Percentiles rank a stretch among this genome's conserved stretches.
phyloP scores from a whole-genome alignment of 2,329 filamentous ascomycete species.

The Emmonsia crescens region DNA sequence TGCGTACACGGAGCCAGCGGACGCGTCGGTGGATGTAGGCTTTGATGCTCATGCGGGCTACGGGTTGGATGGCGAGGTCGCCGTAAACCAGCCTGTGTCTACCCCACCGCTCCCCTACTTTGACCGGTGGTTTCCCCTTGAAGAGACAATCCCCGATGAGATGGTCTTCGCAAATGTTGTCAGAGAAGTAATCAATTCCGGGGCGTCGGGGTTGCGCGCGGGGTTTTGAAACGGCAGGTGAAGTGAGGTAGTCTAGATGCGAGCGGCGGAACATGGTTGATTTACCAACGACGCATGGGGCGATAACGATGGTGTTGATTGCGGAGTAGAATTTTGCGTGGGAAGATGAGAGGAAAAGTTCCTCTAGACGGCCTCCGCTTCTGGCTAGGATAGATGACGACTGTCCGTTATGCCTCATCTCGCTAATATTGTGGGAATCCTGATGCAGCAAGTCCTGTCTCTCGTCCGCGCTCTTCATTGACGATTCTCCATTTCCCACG shows the following conservation, averaged over 20 bases:
- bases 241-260: conserved; percentile 66
- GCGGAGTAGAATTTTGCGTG: conserved; percentile 97
- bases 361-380: conserved; percentile 76
- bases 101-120: conserved; percentile 39
- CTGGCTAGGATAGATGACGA: conserved; percentile 21
- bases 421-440: conserved; percentile 1
- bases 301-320: conserved; percentile 84
- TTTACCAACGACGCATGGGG: conserved; percentile 91
- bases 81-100: conserved; percentile 80
- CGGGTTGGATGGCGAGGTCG: conserved; percentile 82
- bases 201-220: conserved; percentile 35
- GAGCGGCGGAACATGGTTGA: conserved; percentile 97
- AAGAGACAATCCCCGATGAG: conserved; percentile 87
- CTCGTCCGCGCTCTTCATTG: conserved; percentile 18
- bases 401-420: background rate
- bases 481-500: conserved; percentile 28
- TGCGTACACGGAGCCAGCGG: conserved; percentile 84
- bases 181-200: conserved; percentile 86
- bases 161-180: conserved; percentile 97
- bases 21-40: conserved; percentile 73
- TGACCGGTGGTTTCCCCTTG: conserved; percentile 40
- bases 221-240: conserved; percentile 37
- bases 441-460: background rate
- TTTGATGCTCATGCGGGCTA: conserved; percentile 64
- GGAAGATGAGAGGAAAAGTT: conserved; percentile 85